These are phyloP conservation scores for Salix arbutifolia DNA, from an alignment of 345 rosid species.

Conservation along the genomic window DNA sequence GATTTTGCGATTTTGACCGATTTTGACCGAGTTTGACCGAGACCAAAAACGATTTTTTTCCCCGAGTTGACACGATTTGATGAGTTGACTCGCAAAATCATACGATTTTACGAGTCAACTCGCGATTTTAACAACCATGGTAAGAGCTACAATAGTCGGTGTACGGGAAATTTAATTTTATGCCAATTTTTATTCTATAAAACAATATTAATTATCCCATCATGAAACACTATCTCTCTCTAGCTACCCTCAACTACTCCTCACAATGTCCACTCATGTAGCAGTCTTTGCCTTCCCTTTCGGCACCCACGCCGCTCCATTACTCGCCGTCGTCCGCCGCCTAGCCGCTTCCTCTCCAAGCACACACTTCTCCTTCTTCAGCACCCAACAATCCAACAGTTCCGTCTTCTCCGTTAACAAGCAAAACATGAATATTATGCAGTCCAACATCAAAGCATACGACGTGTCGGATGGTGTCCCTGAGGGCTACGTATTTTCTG, in stretches of 20 bases:
- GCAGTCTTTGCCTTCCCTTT: slow-evolving; percentile 47
- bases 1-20: too few species aligned
- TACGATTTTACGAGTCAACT: too few species aligned
- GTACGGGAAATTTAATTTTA: too few species aligned
- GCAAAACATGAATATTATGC: not conserved
- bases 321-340: slow-evolving; percentile 29
- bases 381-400: slow-evolving; percentile 4
- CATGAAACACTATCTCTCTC: not conserved
- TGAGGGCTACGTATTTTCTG: slow-evolving; percentile 16
- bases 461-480: slow-evolving; percentile 34
- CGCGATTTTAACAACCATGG: too few species aligned
- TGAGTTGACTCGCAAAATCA: too few species aligned
- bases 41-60: too few species aligned
- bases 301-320: slow-evolving; percentile 34
- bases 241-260: not conserved
- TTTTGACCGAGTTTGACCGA: too few species aligned
- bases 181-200: too few species aligned
- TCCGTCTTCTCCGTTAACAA: slow-evolving; percentile 10
- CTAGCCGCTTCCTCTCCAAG: slow-evolving; percentile 29
- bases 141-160: too few species aligned
- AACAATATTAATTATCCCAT: too few species aligned
- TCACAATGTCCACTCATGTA: slow-evolving; percentile 14
- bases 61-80: too few species aligned
- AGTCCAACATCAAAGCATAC: slow-evolving; percentile 16
- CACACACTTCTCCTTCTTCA: slow-evolving; percentile 42